Conservation (phyloP, 1,284 basidiomycete species). For the Tylopilus orsonianus region DNA sequence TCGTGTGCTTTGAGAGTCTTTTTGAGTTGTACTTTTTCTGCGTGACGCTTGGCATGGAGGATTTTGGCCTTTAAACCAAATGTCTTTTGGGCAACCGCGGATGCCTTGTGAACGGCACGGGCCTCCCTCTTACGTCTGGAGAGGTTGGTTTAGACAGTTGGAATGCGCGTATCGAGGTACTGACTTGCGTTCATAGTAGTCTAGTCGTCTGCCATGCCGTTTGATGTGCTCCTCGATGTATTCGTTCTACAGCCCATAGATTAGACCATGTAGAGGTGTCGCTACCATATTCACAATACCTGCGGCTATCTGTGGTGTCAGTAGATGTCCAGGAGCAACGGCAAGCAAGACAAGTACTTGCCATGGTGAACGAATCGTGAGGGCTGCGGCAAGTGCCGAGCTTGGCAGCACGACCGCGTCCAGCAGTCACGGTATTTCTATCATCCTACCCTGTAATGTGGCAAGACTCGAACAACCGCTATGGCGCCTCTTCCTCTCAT, state of each 20-base stretch:
- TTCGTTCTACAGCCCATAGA: constrained; percentile 61
- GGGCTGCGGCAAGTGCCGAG: constrained; percentile 32
- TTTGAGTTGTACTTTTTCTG: constrained; percentile 98
- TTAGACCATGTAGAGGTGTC: constrained; percentile 13
- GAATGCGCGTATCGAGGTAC: constrained; percentile 28
- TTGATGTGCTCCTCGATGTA: constrained; percentile 92
- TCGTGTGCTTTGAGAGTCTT: constrained; percentile 99
- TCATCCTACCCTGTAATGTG: constrained; percentile 49
- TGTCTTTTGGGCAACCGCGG: constrained; percentile 88
- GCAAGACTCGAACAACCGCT: constrained; percentile 58
- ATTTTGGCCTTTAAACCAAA: constrained; percentile 98
- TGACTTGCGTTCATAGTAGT: constrained; percentile 83
- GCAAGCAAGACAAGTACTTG: constrained; percentile 34
- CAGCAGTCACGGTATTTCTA: background rate
- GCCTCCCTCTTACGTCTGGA: constrained; percentile 91
- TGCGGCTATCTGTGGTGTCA: constrained; percentile 55
- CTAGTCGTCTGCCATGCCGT: constrained; percentile 81
- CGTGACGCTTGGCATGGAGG: constrained; percentile 92
- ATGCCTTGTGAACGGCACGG: constrained; percentile 86
- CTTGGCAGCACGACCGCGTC: constrained; percentile 4
- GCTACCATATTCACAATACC: constrained; percentile 40
- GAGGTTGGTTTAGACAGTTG: constrained; percentile 5
- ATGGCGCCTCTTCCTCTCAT: constrained; percentile 56
- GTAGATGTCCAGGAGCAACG: constrained; percentile 17
- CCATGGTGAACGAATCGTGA: constrained; percentile 49